Base-by-base conservation (phyloP, 2,329 filamentous ascomycete species). In the Decorospora gaudefroyi region DNA sequence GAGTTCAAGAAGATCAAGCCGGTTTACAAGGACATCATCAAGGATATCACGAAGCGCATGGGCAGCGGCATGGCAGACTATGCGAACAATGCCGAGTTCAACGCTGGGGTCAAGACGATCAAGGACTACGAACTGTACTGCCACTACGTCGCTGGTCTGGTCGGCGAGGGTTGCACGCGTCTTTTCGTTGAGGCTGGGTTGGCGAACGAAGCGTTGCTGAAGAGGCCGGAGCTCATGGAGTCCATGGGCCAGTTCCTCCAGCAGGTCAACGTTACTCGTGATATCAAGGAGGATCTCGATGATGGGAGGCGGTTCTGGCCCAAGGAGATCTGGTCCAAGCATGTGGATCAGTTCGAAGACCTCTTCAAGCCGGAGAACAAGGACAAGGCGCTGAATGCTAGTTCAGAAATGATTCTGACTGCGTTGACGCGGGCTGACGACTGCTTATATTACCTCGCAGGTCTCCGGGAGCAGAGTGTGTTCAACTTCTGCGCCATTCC, bases 401-500 rank as follows among this genome's bases (percentile, higher is more conserved):
- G 86, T 59, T 95, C 92, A 1, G 90, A 96, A 65, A 96, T 99
- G 91, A 85, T 97, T 5, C 78, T 97, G 46, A 90, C 93, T 62
- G 89, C 92, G 4, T 78, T 99, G 29, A 84, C 85, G 65, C 88
- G 95, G 58, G 87, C 82, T 4, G 90, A 96, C 54, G 90, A 97
- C 66, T 97, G 92, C 68, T 74, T 99, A n/a, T 96, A 91, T 77
- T 99, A 97, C 75, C 90, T 99, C 76, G 92, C 92, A 4, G 93
- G 88, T 32, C 83, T 99, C 53, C 86, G 86, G 57, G 93, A 99
- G 67, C 93, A 99, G 76, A 95, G 90, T 67, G 90, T 96, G 17
- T 99, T 99, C 83, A 99, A 99, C 79, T 99, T 99, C 71, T 90
- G 90, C 33, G 92, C 92, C 43, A 99, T 99, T 53, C 93, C 93